phyloP scores from a whole-genome alignment of 2,329 filamentous ascomycete species.

The Nothopassalora personata region DNA sequence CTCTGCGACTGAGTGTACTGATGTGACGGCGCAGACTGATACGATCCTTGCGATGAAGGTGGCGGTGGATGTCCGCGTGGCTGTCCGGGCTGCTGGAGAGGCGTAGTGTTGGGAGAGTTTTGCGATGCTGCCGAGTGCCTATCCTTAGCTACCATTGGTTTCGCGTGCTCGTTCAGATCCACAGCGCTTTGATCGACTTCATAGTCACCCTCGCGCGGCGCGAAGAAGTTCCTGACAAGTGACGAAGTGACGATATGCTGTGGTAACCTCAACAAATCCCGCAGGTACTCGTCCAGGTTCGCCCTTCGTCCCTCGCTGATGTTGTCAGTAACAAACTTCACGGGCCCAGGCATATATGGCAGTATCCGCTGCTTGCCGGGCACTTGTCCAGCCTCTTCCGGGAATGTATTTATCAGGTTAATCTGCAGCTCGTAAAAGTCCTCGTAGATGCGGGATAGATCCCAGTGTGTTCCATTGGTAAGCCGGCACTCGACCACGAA shows the following conservation, averaged over 20 bases:
- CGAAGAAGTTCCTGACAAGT: constrained; percentile 85
- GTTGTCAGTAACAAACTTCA: constrained; percentile 95
- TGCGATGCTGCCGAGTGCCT: constrained; percentile 40
- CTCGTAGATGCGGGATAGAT: constrained; percentile 90
- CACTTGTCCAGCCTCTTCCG: constrained; percentile 84
- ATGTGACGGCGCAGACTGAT: constrained; percentile 10
- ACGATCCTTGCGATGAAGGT: constrained; percentile 1
- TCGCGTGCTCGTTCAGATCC: constrained; percentile 58
- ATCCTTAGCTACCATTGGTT: constrained; percentile 62
- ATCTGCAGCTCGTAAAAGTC: constrained; percentile 99
- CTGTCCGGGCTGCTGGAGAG: constrained; percentile 20
- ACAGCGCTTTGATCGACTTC: constrained; percentile 71
- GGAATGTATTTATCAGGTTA: constrained; percentile 83
- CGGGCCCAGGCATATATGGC: constrained; percentile 96
- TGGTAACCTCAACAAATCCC: constrained; percentile 78
- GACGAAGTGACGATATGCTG: constrained; percentile 77
- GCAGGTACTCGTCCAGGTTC: constrained; percentile 92
- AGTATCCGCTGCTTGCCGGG: constrained; percentile 68
- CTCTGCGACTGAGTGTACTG: constrained; percentile 24
- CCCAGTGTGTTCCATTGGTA: constrained; percentile 88
- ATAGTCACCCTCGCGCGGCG: constrained; percentile 83
- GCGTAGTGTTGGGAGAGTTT: constrained; percentile 18
- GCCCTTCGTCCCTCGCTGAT: constrained; percentile 90
- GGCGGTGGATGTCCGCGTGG: constrained; percentile 17
- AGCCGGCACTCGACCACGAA: constrained; percentile 90